Conservation (phyloP, 2,329 filamentous ascomycete genomes). For the Cladophialophora yegresii region DNA sequence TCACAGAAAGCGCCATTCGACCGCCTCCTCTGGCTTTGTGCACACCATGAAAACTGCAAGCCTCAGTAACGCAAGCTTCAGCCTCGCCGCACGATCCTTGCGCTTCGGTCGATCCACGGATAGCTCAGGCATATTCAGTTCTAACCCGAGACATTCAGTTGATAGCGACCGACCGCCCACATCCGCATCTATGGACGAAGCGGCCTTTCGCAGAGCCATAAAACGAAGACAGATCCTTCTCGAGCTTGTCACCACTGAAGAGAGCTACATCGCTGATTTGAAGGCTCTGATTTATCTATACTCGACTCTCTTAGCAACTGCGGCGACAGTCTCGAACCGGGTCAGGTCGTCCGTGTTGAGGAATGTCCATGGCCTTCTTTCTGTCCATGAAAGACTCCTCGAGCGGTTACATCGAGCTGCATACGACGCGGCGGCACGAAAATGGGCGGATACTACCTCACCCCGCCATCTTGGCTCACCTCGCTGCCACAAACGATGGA, state of each 20-base stretch:
- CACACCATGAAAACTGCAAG: conserved; percentile 80
- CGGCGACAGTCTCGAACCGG: conserved; percentile 64
- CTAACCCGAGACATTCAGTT: conserved; percentile 59
- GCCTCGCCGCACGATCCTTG: conserved; percentile 64
- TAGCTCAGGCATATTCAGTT: conserved; percentile 63
- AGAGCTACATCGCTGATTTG: conserved; percentile 83
- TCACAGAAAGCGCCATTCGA: conserved; percentile 61
- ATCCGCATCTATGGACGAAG: conserved; percentile 62
- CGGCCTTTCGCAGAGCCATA: conserved; percentile 68
- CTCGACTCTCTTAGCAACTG: conserved; percentile 71
- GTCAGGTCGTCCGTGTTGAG: conserved; percentile 73
- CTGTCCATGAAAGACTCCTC: conserved; percentile 80
- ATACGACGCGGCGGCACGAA: conserved; percentile 31
- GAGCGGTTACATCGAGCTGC: conserved; percentile 65
- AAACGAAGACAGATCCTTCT: conserved; percentile 79
- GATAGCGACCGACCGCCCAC: conserved; percentile 57
- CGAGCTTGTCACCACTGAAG: conserved; percentile 82
- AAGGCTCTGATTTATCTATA: conserved; percentile 83
- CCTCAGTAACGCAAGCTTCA: conserved; percentile 72
- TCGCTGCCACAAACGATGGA: conserved; percentile 26
- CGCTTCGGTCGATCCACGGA: conserved; percentile 62
- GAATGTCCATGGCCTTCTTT: conserved; percentile 76
- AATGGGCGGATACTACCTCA: conserved; percentile 35
- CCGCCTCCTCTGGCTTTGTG: conserved; percentile 76
- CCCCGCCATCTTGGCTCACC: conserved; percentile 30